These are phyloP conservation scores for Nakazawaea populi DNA, from an alignment of 805 yeast genomes.

Conservation along the genomic window DNA sequence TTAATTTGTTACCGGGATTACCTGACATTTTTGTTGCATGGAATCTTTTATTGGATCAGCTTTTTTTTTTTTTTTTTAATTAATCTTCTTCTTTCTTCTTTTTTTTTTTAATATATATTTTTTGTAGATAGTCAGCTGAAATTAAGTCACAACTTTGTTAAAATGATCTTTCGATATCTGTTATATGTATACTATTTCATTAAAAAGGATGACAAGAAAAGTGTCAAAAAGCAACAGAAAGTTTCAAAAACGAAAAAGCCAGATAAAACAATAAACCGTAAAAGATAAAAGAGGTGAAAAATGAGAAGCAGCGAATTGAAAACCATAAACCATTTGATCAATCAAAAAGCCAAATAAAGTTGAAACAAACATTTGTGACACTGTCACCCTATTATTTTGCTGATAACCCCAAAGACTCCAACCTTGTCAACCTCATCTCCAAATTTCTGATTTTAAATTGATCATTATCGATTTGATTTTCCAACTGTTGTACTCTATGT, in stretches of 20 bases:
- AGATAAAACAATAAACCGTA: too few relatives aligned
- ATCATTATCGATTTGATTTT: slow-evolving; percentile 5
- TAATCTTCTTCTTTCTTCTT: not conserved
- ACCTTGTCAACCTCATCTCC: slow-evolving; percentile 1
- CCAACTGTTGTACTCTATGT: slow-evolving; percentile 1
- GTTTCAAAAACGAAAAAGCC: too few relatives aligned
- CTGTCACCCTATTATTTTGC: not conserved
- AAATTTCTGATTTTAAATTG: slow-evolving; percentile 1
- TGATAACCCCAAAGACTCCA: slow-evolving; percentile 1
- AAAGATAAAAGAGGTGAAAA: too few relatives aligned
- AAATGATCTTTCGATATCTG: not conserved
- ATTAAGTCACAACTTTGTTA: too few relatives aligned
- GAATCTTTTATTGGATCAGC: too few relatives aligned
- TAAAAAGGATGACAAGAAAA: not conserved
- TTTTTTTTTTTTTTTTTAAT: not conserved
- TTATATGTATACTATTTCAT: not conserved
- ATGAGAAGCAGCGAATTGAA: too few relatives aligned
- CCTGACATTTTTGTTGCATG: slow-evolving; percentile 25
- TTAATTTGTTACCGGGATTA: slow-evolving; percentile 40
- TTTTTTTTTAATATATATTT: too few relatives aligned
- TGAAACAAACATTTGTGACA: too few relatives aligned
- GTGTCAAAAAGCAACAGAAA: too few relatives aligned
- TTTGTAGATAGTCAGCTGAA: not conserved
- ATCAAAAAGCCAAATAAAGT: not conserved
- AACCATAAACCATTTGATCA: not conserved